Evolutionary conservation across 345 rosid species (phyloP).

Genomic region (Lepidium sativum): DNA sequence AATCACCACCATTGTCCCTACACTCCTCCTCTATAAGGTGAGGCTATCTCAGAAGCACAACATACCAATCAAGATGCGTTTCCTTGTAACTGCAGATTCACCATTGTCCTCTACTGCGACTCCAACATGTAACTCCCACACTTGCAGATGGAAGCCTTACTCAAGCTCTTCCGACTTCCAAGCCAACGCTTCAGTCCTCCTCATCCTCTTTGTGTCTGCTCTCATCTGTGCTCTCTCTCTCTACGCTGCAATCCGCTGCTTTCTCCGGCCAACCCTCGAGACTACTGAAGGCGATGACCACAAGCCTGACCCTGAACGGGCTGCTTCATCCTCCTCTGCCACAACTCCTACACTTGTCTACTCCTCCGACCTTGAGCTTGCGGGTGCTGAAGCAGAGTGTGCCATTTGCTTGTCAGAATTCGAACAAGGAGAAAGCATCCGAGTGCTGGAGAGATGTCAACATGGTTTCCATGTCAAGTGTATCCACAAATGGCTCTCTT

Average conservation of each 20-base stretch:
- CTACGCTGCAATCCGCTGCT: conserved; percentile 60
- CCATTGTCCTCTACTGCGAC: conserved; percentile 26
- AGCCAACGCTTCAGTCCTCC: conserved; percentile 37
- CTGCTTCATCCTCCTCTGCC: conserved; percentile 22
- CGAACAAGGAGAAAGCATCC: conserved; percentile 49
- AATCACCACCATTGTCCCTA: conserved; percentile 18
- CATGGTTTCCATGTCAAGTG: conserved; percentile 78
- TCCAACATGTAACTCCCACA: conserved; percentile 13
- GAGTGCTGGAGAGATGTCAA: conserved; percentile 48
- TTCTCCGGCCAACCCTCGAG: conserved; percentile 19
- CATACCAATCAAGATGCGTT: conserved; percentile 15
- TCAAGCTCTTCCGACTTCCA: conserved; percentile 37
- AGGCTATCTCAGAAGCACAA: conserved; percentile 8
- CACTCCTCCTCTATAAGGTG: conserved; percentile 14
- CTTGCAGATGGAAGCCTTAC: conserved; percentile 31
- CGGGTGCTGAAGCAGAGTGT: conserved; percentile 54
- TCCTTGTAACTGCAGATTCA: conserved; percentile 11
- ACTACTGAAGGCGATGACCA: conserved; percentile 14
- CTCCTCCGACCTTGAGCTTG: conserved; percentile 39
- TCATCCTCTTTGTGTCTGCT: conserved; percentile 50
- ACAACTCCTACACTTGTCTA: conserved; percentile 31
- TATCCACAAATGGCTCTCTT: conserved; percentile 53
- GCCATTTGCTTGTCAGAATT: conserved; percentile 73
- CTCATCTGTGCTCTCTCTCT: conserved; percentile 57
- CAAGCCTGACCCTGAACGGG: conserved; percentile 27